phyloP scores from a whole-genome alignment of 2,329 filamentous ascomycete species.

The Fusarium lateritium region DNA sequence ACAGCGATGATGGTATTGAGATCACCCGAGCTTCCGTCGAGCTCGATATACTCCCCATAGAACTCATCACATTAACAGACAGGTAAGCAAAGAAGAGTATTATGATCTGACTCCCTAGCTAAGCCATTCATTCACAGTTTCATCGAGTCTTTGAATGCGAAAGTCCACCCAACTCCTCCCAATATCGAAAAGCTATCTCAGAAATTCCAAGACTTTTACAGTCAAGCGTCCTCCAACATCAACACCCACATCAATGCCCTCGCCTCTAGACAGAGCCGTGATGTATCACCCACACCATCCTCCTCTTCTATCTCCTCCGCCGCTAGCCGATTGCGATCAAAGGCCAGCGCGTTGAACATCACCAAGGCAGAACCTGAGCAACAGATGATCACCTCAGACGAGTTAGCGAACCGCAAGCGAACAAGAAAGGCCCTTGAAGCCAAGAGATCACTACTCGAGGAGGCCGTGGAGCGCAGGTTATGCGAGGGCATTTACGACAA shows the following conservation, averaged over 20 bases:
- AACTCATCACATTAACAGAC: conserved; percentile 91
- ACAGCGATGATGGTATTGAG: conserved; percentile 63
- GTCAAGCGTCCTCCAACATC: conserved; percentile 83
- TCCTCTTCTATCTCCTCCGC: conserved; percentile 70
- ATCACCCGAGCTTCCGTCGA: conserved; percentile 72
- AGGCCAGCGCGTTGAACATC: conserved; percentile 67
- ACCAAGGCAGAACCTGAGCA: conserved; percentile 69
- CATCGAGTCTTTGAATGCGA: conserved; percentile 89
- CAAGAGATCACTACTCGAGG: conserved; percentile 84
- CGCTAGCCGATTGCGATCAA: conserved; percentile 69
- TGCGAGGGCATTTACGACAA: conserved; percentile 89
- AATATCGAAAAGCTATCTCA: conserved; percentile 85
- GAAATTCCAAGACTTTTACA: conserved; percentile 97
- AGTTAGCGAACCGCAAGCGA: conserved; percentile 84
- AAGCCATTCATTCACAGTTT: conserved; percentile 71
- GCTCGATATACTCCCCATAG: conserved; percentile 92
- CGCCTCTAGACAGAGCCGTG: conserved; percentile 80
- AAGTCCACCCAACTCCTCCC: conserved; percentile 86
- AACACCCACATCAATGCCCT: conserved; percentile 88
- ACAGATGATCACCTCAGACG: conserved; percentile 91
- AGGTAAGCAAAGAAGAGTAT: conserved; percentile 68
- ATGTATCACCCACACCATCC: conserved; percentile 70
- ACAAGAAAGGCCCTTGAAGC: conserved; percentile 83
- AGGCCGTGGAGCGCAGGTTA: conserved; percentile 88
- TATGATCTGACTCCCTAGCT: conserved; percentile 13